Percentiles rank a stretch among this genome's conserved stretches.
Conservation (phyloP, 2,329 filamentous ascomycete genomes). For the Coniochaeta sp. region DNA sequence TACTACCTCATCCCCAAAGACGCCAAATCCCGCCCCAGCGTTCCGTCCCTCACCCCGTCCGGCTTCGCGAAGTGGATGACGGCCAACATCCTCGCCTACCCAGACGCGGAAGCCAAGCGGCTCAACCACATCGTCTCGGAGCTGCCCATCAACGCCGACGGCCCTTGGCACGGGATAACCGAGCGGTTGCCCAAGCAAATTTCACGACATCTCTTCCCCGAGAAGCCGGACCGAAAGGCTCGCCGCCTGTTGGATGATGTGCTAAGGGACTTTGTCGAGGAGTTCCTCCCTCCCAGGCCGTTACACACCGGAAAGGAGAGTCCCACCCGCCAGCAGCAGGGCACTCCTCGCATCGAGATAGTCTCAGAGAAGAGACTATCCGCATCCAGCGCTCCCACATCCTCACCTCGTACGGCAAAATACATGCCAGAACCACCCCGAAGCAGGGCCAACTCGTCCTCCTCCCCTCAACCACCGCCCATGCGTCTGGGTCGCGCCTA, state of each 20-base stretch:
- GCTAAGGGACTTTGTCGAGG: slow-evolving; percentile 39
- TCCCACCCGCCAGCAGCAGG: background rate
- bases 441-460: background rate
- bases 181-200: slow-evolving; percentile 76
- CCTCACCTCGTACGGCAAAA: background rate
- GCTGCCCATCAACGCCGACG: slow-evolving; percentile 56
- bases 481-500: background rate
- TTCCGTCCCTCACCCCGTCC: slow-evolving; percentile 59
- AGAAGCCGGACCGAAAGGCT: slow-evolving; percentile 44
- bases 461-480: background rate
- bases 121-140: slow-evolving; percentile 61
- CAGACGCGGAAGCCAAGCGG: slow-evolving; percentile 66
- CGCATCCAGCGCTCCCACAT: background rate
- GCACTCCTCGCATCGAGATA: background rate
- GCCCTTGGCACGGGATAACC: slow-evolving; percentile 50
- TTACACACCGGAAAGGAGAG: too few species aligned
- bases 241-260: slow-evolving; percentile 56
- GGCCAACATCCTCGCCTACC: slow-evolving; percentile 66
- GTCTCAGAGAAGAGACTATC: background rate
- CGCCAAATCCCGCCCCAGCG: slow-evolving; percentile 42
- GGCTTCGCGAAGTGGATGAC: slow-evolving; percentile 69
- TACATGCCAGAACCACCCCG: background rate
- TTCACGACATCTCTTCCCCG: slow-evolving; percentile 65
- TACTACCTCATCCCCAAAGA: slow-evolving; percentile 58
- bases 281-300: background rate